phyloP scores from a whole-genome alignment of 805 yeast genomes.

The Metschnikowia koreensis region DNA sequence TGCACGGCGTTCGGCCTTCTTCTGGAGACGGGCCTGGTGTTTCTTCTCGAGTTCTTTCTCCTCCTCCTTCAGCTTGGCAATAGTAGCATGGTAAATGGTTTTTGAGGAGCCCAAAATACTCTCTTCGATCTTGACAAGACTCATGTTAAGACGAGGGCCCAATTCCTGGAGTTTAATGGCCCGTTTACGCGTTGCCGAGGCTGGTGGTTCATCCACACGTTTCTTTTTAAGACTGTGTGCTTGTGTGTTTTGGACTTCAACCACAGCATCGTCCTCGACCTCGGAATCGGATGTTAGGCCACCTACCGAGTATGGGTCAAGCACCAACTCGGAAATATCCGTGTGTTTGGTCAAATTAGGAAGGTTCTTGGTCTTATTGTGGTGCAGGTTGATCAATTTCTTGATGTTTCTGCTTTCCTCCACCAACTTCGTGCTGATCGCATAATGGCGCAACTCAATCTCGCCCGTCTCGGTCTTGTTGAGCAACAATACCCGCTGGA shows the following conservation, averaged over 20 bases:
- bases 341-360: conserved; percentile 67
- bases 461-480: conserved; percentile 71
- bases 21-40: conserved; percentile 59
- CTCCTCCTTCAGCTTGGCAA: conserved; percentile 64
- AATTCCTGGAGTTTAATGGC: conserved; percentile 91
- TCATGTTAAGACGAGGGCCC: conserved; percentile 84
- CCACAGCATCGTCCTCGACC: conserved; percentile 86
- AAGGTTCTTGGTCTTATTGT: conserved; percentile 55
- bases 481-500: conserved; percentile 81
- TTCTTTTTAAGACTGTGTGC: conserved; percentile 18
- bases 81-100: conserved; percentile 75
- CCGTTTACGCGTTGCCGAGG: conserved; percentile 50
- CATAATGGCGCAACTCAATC: conserved; percentile 86
- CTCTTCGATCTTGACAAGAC: conserved; percentile 84
- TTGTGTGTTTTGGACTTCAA: conserved; percentile 47
- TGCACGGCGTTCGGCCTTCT: conserved; percentile 70
- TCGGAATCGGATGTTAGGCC: conserved; percentile 89
- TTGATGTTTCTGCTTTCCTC: conserved; percentile 73
- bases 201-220: conserved; percentile 18
- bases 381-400: conserved; percentile 62
- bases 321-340: conserved; percentile 79
- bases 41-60: conserved; percentile 57
- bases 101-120: conserved; percentile 82
- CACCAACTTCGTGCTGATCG: conserved; percentile 81
- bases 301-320: conserved; percentile 80